Evolutionary conservation across 768 basidiomycete genomes (phyloP).

Genomic region (Psilocybe azurescens): DNA sequence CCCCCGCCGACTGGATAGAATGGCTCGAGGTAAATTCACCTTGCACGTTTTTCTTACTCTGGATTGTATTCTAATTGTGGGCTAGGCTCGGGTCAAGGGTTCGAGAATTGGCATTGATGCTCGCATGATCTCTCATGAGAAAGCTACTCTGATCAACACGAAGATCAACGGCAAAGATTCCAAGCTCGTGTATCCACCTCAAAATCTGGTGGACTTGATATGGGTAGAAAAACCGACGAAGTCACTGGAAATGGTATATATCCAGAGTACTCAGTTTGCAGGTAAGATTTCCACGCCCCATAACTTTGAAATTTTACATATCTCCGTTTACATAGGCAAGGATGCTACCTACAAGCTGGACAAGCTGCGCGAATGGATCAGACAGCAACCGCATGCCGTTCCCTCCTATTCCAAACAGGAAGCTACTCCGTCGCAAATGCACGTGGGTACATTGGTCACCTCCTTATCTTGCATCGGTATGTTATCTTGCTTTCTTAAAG

Average conservation of each 20-base stretch:
- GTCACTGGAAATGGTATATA: constrained; percentile 65
- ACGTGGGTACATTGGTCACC: constrained; percentile 70
- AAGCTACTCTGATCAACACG: constrained; percentile 62
- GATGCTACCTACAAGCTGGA: constrained; percentile 74
- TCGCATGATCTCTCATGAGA: constrained; percentile 79
- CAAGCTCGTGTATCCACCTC: constrained; percentile 79
- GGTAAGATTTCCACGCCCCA: constrained; percentile 38
- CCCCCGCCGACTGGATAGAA: constrained; percentile 78
- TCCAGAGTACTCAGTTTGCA: constrained; percentile 75
- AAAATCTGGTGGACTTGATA: constrained; percentile 82
- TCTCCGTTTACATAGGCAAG: constrained; percentile 41
- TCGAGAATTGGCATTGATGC: constrained; percentile 83
- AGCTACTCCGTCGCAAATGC: constrained; percentile 64
- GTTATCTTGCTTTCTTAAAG: constrained; percentile 24
- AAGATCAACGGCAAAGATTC: constrained; percentile 59
- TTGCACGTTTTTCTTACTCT: background rate
- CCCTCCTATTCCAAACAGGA: constrained; percentile 67
- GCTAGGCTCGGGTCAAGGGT: constrained; percentile 43
- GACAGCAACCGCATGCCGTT: constrained; percentile 57
- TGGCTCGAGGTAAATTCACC: constrained; percentile 65
- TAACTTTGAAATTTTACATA: background rate
- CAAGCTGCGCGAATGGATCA: constrained; percentile 74
- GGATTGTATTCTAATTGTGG: background rate
- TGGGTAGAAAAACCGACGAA: constrained; percentile 82
- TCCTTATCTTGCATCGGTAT: constrained; percentile 75